These are phyloP conservation scores for Wickerhamiella occidentalis DNA, from an alignment of 805 yeast species.

Conservation along the genomic window DNA sequence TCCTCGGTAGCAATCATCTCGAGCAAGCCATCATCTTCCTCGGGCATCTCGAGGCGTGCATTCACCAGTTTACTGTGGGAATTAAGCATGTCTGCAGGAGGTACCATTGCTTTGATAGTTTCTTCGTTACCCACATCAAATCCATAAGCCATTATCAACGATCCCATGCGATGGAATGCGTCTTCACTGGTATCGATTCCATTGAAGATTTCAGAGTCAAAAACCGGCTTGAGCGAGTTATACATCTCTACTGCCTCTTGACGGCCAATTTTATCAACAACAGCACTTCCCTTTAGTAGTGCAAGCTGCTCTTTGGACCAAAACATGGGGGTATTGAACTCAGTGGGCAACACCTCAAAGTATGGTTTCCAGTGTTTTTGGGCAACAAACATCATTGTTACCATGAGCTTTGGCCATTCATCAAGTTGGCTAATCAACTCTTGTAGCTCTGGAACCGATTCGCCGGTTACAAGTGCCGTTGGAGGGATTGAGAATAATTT, in stretches of 20 bases:
- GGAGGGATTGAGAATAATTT: constrained; percentile 60
- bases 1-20: constrained; percentile 59
- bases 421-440: constrained; percentile 27
- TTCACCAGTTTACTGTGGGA: constrained; percentile 70
- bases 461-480: constrained; percentile 42
- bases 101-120: constrained; percentile 71
- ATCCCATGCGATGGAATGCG: constrained; percentile 61
- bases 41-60: constrained; percentile 51
- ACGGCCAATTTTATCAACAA: constrained; percentile 58
- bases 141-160: constrained; percentile 76
- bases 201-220: constrained; percentile 17
- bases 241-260: constrained; percentile 53
- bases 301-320: constrained; percentile 60
- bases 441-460: constrained; percentile 34
- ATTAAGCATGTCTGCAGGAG: constrained; percentile 82
- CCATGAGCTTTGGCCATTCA: constrained; percentile 71
- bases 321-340: constrained; percentile 59
- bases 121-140: constrained; percentile 51
- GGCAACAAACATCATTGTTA: constrained; percentile 53
- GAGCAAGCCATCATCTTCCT: constrained; percentile 28
- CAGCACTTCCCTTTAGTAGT: constrained; percentile 54
- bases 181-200: constrained; percentile 35
- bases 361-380: constrained; percentile 58
- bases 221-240: constrained; percentile 36
- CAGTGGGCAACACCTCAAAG: constrained; percentile 54